Conservation (phyloP, 495 filamentous ascomycete species). For the Aspergillus mulundensis region DNA sequence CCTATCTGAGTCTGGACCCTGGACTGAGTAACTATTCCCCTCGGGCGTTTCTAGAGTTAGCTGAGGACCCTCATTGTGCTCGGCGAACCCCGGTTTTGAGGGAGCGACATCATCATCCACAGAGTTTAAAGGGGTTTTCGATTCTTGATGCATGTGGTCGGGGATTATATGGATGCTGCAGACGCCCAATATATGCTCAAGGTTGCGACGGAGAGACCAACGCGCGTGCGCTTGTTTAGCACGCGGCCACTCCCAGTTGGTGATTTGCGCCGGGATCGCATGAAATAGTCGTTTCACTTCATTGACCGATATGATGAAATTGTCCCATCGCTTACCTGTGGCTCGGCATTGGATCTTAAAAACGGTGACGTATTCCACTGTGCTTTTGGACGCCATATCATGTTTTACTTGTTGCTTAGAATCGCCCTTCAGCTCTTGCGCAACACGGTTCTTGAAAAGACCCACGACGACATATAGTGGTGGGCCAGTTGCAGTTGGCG, state of each 20-base stretch:
- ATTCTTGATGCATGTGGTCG: not conserved
- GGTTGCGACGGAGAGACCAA: slow-evolving; percentile 9
- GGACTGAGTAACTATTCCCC: too few relatives aligned
- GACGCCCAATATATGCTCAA: slow-evolving; percentile 3
- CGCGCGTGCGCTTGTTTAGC: not conserved
- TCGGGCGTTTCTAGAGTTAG: too few relatives aligned
- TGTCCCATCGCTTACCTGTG: not conserved
- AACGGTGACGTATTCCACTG: not conserved
- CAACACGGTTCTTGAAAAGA: not conserved
- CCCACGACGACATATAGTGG: not conserved
- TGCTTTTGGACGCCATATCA: not conserved
- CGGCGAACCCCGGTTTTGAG: too few relatives aligned
- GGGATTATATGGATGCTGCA: not conserved
- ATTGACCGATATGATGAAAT: not conserved
- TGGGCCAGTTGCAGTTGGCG: not conserved
- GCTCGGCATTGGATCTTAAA: not conserved
- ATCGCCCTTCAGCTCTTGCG: not conserved
- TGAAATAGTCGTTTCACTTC: not conserved
- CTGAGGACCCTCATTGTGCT: too few relatives aligned
- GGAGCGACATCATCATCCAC: too few relatives aligned
- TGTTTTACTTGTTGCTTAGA: not conserved
- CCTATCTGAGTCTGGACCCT: too few relatives aligned
- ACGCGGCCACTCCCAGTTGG: slow-evolving; percentile 1
- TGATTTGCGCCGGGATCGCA: not conserved
- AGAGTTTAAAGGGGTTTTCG: too few relatives aligned